A percentile compares a stretch with the other conserved stretches of the same genome.
phyloP scores from a whole-genome alignment of 345 rosid species.

The Lepidium didymum region DNA sequence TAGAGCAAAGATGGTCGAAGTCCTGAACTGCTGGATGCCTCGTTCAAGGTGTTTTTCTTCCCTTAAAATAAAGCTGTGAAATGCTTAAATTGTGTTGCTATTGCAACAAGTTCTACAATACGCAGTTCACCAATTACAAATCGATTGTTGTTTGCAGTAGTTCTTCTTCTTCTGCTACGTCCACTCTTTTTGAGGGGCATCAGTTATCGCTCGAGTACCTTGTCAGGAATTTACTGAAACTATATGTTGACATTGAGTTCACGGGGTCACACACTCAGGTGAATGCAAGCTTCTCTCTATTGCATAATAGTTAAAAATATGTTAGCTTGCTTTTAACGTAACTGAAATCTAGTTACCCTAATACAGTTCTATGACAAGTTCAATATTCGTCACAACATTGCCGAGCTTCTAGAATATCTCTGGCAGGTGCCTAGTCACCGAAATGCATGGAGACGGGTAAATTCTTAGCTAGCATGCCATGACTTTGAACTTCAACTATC shows the following conservation, averaged over 20 bases:
- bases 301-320: neutral
- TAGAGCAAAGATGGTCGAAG: constrained; percentile 99
- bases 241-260: constrained; percentile 99
- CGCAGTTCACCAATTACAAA: neutral
- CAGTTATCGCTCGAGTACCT: constrained; percentile 87
- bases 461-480: neutral
- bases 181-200: constrained; percentile 89
- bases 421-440: constrained; percentile 99
- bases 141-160: constrained; percentile 46
- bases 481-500: constrained; percentile 3
- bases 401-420: constrained; percentile 93
- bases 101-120: neutral
- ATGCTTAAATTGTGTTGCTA: neutral
- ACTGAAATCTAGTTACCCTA: constrained; percentile 10
- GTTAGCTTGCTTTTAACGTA: neutral
- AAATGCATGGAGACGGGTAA: constrained; percentile 93
- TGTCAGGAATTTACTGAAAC: constrained; percentile 94
- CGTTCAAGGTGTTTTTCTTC: constrained; percentile 57
- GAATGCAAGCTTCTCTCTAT: constrained; percentile 15
- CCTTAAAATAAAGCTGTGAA: neutral
- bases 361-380: constrained; percentile 97
- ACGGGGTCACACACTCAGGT: constrained; percentile 99
- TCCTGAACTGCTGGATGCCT: constrained; percentile 98
- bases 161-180: constrained; percentile 59
- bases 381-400: constrained; percentile 94